Base-by-base conservation (phyloP, 495 filamentous ascomycete species). In the Cudoniella acicularis region DNA sequence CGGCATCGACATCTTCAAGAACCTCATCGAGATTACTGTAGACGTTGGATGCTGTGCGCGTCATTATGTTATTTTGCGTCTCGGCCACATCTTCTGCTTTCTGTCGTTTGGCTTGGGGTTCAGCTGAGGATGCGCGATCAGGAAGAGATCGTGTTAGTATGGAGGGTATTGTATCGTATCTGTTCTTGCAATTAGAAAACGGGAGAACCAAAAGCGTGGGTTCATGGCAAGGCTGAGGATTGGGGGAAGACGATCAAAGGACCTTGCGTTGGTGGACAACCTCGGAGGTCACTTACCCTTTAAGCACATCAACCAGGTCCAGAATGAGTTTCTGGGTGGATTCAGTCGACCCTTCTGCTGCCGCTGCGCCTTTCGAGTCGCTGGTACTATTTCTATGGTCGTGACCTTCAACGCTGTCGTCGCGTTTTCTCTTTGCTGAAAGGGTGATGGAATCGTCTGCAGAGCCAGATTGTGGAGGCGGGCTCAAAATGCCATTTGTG, bases 391-490 rank as follows among this genome's bases (percentile, higher is more conserved):
- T 69, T 59, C 62, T 41, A 21, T 56, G 24, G 46, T 49, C 47
- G 13, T 67, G 45, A 24, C 13, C 13, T 16, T 75, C 74, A 55
- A 76, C 73, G 62, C 59, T 72, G 10, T 73, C 59, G 64, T 80
- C 80, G 74, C 79, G 80, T 70, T 83, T 83, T 64, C 80, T 76
- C 73, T 83, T 83, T 68, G 72, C 72, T 47, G 77, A 74, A 23
- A 59, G 54, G 9, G 25, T 47, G 30, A 45, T 22, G 16, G 61
- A 57, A 21, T 59, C 20, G 42, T 56, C 50, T 18, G 64, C 24
- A 24, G 56, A 42, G 9, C 64, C 66, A 16, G 20, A 27, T 20
- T 54, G 42, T 21, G 57, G 17, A 1, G 58, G 55, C 0, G 56
- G 55, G 40, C 58, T 61, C 18, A 58, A 24, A 20, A 52, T 54